Evolutionary conservation across 306 rosid genomes (phyloP).

Genomic region (Quercus parvula): DNA sequence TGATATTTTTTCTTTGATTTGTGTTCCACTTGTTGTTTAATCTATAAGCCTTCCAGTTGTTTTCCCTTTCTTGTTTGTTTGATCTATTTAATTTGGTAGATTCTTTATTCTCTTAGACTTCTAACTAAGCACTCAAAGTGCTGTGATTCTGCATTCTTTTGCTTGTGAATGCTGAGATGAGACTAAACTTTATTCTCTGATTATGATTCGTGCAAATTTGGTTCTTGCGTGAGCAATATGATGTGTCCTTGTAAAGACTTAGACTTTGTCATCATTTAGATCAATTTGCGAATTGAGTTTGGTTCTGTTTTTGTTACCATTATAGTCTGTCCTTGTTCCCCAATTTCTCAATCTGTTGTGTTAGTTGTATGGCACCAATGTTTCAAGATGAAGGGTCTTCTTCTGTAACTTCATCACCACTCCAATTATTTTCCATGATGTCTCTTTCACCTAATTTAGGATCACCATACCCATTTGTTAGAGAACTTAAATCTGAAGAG

Average conservation of each 20-base stretch:
- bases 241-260: conserved; percentile 2
- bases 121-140: neutral
- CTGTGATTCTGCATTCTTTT: neutral
- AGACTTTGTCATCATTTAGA: conserved; percentile 1
- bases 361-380: conserved; percentile 40
- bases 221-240: neutral
- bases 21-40: conserved; percentile 9
- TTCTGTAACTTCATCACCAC: conserved; percentile 56
- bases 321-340: conserved; percentile 12
- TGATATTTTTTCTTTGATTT: conserved; percentile 9
- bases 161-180: neutral
- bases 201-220: neutral
- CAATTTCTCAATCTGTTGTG: conserved; percentile 30
- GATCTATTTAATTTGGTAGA: conserved; percentile 12
- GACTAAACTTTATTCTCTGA: neutral
- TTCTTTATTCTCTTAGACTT: neutral
- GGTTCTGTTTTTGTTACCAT: neutral
- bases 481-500: conserved; percentile 73
- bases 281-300: conserved; percentile 6
- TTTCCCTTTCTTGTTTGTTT: conserved; percentile 5
- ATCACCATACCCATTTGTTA: conserved; percentile 64
- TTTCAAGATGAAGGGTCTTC: conserved; percentile 76
- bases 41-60: conserved; percentile 1
- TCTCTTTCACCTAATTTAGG: conserved; percentile 66
- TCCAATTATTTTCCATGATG: conserved; percentile 64